phyloP scores from a whole-genome alignment of 225 moss, liverwort and hornwort genomes.

The Pleurozium schreberi region DNA sequence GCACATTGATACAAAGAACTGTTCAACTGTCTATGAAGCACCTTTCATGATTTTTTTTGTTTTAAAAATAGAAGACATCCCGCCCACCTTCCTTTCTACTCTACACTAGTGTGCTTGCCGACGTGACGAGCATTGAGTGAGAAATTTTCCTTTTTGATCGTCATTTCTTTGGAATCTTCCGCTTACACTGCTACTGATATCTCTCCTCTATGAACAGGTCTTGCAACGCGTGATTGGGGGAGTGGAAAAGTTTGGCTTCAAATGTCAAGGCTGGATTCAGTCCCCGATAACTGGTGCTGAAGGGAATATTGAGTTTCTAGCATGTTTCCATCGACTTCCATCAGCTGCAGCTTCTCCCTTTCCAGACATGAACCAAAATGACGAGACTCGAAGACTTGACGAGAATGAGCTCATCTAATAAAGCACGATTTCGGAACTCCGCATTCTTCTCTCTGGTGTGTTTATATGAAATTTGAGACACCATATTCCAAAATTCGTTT shows the following conservation, averaged over 20 bases:
- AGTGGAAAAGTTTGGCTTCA: constrained; percentile 65
- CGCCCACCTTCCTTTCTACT: background rate
- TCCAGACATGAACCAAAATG: background rate
- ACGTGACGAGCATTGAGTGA: background rate
- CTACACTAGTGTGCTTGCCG: background rate
- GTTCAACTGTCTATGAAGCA: background rate
- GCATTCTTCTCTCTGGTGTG: background rate
- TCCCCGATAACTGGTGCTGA: constrained; percentile 64
- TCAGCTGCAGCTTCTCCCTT: background rate
- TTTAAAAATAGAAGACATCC: background rate
- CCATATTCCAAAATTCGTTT: background rate
- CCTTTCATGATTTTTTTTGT: background rate
- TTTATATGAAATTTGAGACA: background rate
- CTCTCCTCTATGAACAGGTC: constrained; percentile 37
- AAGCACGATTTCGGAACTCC: background rate
- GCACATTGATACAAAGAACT: background rate
- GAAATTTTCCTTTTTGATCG: background rate
- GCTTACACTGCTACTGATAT: background rate
- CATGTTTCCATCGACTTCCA: constrained; percentile 47
- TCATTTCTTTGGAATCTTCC: background rate
- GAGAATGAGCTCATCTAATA: background rate
- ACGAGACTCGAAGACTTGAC: background rate
- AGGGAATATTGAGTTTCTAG: constrained; percentile 53
- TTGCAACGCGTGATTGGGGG: constrained; percentile 59
- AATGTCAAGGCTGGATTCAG: constrained; percentile 80